Evolutionary conservation across 208 protist species (phyloP).

Genomic region (Leishmania lainsoni): DNA sequence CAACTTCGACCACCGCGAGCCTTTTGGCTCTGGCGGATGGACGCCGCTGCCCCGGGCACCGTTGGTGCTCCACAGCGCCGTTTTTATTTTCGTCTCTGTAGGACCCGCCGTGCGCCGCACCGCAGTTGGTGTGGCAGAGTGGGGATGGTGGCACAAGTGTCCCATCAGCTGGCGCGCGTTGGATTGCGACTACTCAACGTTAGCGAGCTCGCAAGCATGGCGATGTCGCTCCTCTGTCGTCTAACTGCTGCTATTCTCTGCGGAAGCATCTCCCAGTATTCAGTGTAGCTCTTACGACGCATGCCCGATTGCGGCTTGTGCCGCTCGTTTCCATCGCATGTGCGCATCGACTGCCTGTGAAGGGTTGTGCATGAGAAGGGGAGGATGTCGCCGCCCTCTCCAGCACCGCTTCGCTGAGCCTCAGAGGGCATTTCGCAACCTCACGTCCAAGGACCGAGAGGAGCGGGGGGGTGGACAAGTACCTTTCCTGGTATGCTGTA

Average conservation of each 20-base stretch:
- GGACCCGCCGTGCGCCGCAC: constrained; percentile 21
- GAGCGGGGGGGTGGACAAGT: not conserved
- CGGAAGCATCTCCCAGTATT: not conserved
- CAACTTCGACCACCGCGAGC: not conserved
- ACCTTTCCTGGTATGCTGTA: constrained; percentile 26
- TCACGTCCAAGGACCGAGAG: not conserved
- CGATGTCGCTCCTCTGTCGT: not conserved
- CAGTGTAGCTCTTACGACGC: constrained; percentile 13
- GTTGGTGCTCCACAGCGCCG: not conserved
- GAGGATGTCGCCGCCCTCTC: not conserved
- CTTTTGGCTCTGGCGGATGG: constrained; percentile 1
- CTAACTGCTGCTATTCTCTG: not conserved
- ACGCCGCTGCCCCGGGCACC: not conserved
- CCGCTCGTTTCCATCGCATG: constrained; percentile 7
- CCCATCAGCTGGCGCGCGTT: not conserved
- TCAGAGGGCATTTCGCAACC: not conserved
- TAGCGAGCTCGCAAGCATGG: not conserved
- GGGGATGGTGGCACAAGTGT: not conserved
- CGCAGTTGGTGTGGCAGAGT: constrained; percentile 17
- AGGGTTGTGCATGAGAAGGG: not conserved
- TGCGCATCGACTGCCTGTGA: not conserved
- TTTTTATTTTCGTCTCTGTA: constrained; percentile 9
- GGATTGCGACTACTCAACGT: not conserved
- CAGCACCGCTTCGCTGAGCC: not conserved
- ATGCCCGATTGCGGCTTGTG: constrained; percentile 18